phyloP scores from a whole-genome alignment of 768 basidiomycete species.

The Podaxis mareebaensis region DNA sequence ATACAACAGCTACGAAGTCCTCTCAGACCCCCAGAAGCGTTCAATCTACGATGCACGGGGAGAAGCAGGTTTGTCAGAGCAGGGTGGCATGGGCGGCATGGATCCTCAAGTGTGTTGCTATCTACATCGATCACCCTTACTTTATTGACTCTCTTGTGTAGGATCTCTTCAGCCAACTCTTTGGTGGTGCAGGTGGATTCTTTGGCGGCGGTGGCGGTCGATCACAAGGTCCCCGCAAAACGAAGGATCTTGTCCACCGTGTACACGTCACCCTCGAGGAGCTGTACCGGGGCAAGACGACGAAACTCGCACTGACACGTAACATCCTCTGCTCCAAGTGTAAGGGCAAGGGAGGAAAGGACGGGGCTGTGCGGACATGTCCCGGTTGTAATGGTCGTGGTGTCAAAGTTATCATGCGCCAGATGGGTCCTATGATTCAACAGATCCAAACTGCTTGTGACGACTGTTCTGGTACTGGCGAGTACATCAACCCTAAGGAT shows the following conservation, averaged over 20 bases:
- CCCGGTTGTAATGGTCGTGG: conserved; percentile 83
- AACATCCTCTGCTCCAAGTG: conserved; percentile 94
- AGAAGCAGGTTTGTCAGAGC: conserved; percentile 86
- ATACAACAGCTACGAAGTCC: conserved; percentile 76
- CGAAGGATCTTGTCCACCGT: conserved; percentile 97
- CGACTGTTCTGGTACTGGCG: conserved; percentile 92
- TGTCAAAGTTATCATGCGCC: conserved; percentile 86
- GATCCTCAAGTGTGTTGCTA: conserved; percentile 76
- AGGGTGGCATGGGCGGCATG: conserved; percentile 93
- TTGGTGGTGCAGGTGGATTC: conserved; percentile 83
- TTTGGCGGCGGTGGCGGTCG: conserved; percentile 71
- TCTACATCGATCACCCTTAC: background rate
- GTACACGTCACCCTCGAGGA: conserved; percentile 97
- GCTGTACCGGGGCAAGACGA: conserved; percentile 98
- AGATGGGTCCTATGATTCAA: conserved; percentile 99
- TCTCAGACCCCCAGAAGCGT: conserved; percentile 86
- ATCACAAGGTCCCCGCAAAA: conserved; percentile 80
- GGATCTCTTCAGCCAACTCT: conserved; percentile 97
- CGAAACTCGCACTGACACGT: conserved; percentile 94
- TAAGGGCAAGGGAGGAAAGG: conserved; percentile 96
- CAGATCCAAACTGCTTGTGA: conserved; percentile 95
- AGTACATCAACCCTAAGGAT: conserved; percentile 93
- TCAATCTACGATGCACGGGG: conserved; percentile 86
- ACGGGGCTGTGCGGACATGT: conserved; percentile 88
- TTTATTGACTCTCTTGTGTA: conserved; percentile 28